Percentiles rank a stretch among this genome's conserved stretches.
These are phyloP conservation scores for Aureobasidium sp. DNA, from an alignment of 2,329 filamentous ascomycete species.

Conservation along the genomic window DNA sequence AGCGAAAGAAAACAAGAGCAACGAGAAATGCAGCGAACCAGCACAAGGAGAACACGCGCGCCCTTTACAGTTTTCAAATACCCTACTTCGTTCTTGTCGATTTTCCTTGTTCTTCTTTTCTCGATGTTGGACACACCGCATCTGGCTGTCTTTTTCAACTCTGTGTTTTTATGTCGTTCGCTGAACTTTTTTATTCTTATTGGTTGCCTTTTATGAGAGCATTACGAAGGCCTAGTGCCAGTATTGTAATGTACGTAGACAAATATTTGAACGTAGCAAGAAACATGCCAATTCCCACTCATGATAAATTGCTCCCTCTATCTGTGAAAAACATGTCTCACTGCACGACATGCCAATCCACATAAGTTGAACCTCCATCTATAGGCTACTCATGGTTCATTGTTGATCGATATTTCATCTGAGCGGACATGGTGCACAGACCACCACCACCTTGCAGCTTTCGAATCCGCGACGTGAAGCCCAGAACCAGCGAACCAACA, in stretches of 20 bases:
- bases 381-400: neutral
- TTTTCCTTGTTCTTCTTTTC: conserved; percentile 5
- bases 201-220: conserved; percentile 4
- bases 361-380: neutral
- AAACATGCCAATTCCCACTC: neutral
- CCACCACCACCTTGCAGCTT: neutral
- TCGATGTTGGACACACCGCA: neutral
- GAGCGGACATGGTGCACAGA: neutral
- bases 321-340: neutral
- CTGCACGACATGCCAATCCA: neutral
- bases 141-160: neutral
- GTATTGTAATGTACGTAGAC: conserved; percentile 14
- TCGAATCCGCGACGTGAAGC: neutral
- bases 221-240: conserved; percentile 12
- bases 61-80: neutral
- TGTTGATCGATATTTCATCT: neutral
- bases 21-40: neutral
- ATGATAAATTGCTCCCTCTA: neutral
- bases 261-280: neutral
- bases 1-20: neutral
- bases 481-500: neutral
- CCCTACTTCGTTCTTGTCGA: neutral
- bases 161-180: neutral
- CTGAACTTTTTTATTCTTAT: neutral
- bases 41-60: neutral